Percentiles rank a stretch among this genome's conserved stretches.
phyloP scores from a whole-genome alignment of 495 filamentous ascomycete genomes.

The Penicillium steckii region DNA sequence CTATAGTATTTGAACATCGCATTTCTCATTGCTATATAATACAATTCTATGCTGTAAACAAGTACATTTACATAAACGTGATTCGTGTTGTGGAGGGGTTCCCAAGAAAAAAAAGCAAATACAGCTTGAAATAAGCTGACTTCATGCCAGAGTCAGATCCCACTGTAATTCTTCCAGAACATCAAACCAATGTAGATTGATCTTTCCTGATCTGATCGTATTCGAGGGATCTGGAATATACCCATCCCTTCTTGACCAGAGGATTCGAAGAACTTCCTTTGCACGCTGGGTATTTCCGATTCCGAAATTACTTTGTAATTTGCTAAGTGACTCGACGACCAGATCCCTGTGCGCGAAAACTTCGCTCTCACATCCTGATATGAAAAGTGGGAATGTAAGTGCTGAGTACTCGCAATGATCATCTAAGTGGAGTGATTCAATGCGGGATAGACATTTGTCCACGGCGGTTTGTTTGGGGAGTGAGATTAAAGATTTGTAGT shows the following conservation, averaged over 20 bases:
- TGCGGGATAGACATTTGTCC: conserved; percentile 26
- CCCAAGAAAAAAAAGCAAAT: too few species aligned
- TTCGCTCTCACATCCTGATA: conserved; percentile 38
- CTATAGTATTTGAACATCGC: not conserved
- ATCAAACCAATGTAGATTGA: conserved; percentile 39
- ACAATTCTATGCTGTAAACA: not conserved
- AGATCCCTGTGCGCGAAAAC: conserved; percentile 22
- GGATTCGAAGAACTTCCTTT: conserved; percentile 35
- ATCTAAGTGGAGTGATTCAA: conserved; percentile 31
- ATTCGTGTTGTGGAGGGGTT: not conserved
- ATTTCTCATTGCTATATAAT: not conserved
- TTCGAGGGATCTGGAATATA: not conserved
- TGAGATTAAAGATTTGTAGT: conserved; percentile 23
- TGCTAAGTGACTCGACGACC: conserved; percentile 28
- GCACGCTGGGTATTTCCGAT: conserved; percentile 43
- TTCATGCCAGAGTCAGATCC: conserved; percentile 41
- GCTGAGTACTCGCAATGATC: conserved; percentile 45
- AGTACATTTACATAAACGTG: conserved; percentile 1
- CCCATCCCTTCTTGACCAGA: conserved; percentile 33
- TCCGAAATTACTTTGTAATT: conserved; percentile 39
- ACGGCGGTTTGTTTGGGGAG: conserved; percentile 32
- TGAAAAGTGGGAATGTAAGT: conserved; percentile 45
- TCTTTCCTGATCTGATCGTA: not conserved
- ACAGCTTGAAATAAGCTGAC: not conserved
- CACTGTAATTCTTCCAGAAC: conserved; percentile 39